phyloP scores from a whole-genome alignment of 2,329 filamentous ascomycete genomes.

The Aspergillus sp. region DNA sequence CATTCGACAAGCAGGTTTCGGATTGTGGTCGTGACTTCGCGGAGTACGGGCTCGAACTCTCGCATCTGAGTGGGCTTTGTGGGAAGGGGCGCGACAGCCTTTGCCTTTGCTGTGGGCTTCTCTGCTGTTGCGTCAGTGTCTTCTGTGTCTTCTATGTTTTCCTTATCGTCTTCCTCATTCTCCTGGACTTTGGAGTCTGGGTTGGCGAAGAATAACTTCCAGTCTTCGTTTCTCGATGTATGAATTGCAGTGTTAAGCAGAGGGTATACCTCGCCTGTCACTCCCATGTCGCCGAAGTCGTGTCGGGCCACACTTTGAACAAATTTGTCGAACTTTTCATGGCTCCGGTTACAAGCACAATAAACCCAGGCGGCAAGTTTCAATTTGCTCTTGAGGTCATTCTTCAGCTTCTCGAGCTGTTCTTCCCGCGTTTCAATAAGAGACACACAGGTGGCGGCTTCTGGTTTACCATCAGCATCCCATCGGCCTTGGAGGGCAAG shows the following conservation, averaged over 20 bases:
- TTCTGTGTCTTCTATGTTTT: neutral
- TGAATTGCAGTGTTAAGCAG: constrained; percentile 22
- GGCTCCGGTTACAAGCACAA: constrained; percentile 20
- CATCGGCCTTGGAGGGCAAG: constrained; percentile 32
- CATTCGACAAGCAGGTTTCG: constrained; percentile 22
- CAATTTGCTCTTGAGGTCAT: constrained; percentile 24
- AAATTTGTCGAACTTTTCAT: constrained; percentile 30
- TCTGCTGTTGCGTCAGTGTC: neutral
- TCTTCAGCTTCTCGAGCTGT: constrained; percentile 23
- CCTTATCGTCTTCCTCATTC: neutral
- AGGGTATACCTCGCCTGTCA: constrained; percentile 22
- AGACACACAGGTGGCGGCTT: constrained; percentile 30
- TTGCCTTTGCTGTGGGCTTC: neutral
- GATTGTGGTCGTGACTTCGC: constrained; percentile 19
- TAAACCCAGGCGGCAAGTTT: constrained; percentile 33
- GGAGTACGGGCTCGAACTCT: constrained; percentile 20
- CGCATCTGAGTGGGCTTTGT: constrained; percentile 13
- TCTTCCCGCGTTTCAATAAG: constrained; percentile 27
- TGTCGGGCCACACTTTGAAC: constrained; percentile 25
- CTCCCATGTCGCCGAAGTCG: constrained; percentile 29
- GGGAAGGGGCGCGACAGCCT: neutral
- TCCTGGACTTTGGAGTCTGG: neutral
- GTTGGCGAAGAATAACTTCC: constrained; percentile 28
- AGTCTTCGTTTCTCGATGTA: constrained; percentile 25
- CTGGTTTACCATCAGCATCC: constrained; percentile 25